Base-by-base conservation (phyloP, 73 alveolate genomes). In the Paramecium pentaurelia region DNA sequence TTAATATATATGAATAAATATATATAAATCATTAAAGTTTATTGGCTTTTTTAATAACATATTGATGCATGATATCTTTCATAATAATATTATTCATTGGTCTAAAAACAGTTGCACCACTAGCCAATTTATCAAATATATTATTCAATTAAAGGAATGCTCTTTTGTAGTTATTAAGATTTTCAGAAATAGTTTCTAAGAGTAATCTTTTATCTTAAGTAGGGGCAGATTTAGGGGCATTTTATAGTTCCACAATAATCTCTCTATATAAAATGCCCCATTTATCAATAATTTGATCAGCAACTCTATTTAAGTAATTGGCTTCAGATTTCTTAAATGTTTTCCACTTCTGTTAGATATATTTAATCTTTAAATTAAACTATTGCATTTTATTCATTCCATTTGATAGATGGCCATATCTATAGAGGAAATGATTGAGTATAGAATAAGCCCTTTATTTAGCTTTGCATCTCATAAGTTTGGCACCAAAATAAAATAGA, bases 181-280 rank as follows among this genome's bases (percentile, higher is more conserved):
- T 40, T 18, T 80, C 44, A 16, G 71, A 32, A 5, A 80, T 44
- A 14, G 73, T 27, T 18, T 27, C 58, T 12, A 25, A 45, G 14
- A 80, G 30, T 12, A 42, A 11, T 20, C 73, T 27, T 80, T 80
- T 80, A 18, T 80, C 91, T 25, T 44, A 20, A 8, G 71, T 27
- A 25, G 91, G 91, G 8, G 91, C 73, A 42, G 47, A 40, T 14
- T 49, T 80, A 1, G 42, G 8, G 1, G 44, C 47, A 20, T 45
- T 22, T 37, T 22, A 64, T 0, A 25, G 34, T 11, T 80, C 91
- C 0, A 22, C 25, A 10, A 47, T 32, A 25, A 80, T 32, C 16
- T 80, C 47, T 80, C 58, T 16, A 80, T 80, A 80, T 14, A 80
- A 25, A n/a, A 18, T 25, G n/a, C 58, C 47, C 91, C 91, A 80